Conservation (phyloP, 192 early-diverging fungal species). For the Coemansia sp. region DNA sequence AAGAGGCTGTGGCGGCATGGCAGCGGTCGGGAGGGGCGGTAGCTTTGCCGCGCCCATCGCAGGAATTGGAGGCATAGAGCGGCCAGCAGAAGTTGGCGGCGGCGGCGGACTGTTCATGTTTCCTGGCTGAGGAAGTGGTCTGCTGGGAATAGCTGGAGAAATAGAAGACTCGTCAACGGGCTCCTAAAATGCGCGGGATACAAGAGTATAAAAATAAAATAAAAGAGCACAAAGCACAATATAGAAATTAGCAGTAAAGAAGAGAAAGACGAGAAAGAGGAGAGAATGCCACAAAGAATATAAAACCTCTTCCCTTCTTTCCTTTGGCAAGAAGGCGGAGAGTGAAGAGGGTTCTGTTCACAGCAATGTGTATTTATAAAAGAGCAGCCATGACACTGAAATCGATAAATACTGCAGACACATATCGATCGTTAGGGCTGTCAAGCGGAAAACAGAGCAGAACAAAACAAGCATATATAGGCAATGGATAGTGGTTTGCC, state of each 20-base stretch:
- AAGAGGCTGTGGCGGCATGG: constrained; percentile 15
- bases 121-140: constrained; percentile 40
- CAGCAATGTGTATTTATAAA: background rate
- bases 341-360: constrained; percentile 1
- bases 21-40: constrained; percentile 24
- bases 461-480: too few relatives aligned
- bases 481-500: too few relatives aligned
- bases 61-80: constrained; percentile 27
- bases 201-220: constrained; percentile 8
- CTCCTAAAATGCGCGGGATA: constrained; percentile 11
- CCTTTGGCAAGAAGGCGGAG: background rate
- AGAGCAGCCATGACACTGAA: background rate
- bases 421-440: too few relatives aligned
- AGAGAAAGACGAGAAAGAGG: constrained; percentile 3
- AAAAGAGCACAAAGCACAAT: background rate
- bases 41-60: constrained; percentile 13
- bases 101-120: constrained; percentile 18
- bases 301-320: background rate
- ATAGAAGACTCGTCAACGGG: constrained; percentile 15
- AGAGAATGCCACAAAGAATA: background rate
- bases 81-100: constrained; percentile 9
- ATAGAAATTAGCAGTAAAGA: background rate
- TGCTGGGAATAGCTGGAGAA: constrained; percentile 31
- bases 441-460: too few relatives aligned
- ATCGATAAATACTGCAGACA: too few relatives aligned